Conservation (phyloP, 371 early-diverging fungal species). For the Homolaphlyctis polyrhiza region DNA sequence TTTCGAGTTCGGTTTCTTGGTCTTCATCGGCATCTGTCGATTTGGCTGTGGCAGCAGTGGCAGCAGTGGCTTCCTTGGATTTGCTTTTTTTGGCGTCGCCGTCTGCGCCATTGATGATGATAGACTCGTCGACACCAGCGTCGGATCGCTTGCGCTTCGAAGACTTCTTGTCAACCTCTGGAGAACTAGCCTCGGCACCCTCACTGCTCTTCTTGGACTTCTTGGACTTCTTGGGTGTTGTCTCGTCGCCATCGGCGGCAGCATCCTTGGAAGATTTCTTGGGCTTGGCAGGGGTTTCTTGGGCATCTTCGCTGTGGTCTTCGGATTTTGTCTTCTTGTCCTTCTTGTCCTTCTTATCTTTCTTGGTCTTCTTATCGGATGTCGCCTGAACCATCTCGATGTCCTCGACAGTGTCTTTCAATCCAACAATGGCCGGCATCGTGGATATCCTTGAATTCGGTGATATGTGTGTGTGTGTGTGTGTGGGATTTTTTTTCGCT, state of each 20-base stretch:
- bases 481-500: background rate
- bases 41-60: slow-evolving; percentile 3
- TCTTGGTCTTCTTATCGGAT: background rate
- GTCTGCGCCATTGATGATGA: slow-evolving; percentile 19
- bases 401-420: too few relatives aligned
- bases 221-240: slow-evolving; percentile 7
- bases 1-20: slow-evolving; percentile 21
- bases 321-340: too few relatives aligned
- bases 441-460: background rate
- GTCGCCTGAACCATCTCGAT: background rate
- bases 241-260: background rate
- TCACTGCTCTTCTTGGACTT: slow-evolving; percentile 24
- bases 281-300: too few relatives aligned
- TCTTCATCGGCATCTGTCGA: background rate
- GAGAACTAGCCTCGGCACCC: slow-evolving; percentile 22
- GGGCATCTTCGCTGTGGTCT: too few relatives aligned
- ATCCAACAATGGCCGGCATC: too few relatives aligned
- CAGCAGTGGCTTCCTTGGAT: too few relatives aligned
- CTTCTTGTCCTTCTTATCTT: background rate
- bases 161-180: slow-evolving; percentile 30
- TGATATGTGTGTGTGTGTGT: background rate
- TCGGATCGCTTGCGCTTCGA: slow-evolving; percentile 28
- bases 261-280: too few relatives aligned
- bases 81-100: slow-evolving; percentile 20
- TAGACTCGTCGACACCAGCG: slow-evolving; percentile 29